Base-by-base conservation (phyloP, 352 stramenopile species). In the Hyaloperonospora brassicae region DNA sequence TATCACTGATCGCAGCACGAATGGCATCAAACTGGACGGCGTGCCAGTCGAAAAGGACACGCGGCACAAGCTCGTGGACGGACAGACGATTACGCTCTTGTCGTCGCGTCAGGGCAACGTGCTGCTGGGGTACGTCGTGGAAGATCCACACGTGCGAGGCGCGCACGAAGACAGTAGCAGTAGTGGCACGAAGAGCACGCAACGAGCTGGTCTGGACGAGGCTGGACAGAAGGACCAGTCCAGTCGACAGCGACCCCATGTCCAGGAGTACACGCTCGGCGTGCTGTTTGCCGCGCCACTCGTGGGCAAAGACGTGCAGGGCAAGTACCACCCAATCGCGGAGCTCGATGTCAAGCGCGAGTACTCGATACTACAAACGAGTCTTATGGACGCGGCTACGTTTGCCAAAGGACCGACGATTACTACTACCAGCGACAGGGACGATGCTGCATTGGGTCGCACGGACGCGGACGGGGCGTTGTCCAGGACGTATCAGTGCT, bases 211-310 rank as follows among this genome's bases (percentile, higher is more conserved):
- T 10, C 23, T 61, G 1, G 48, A 55, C 0, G 67, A 84, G 7
- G 80, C 64, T 5, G 69, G 77, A 22, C 27, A 34, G 27, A 8
- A 4, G 27, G 71, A 86, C 25, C 70, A 69, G 17, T 85, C 75
- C 0, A 17, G 17, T 17, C 75, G 86, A 53, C 64, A 77, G 21
- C 65, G 65, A 10, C 72, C 75, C 1, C 74, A 82, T n/a, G 52
- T 82, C 0, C 75, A 86, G 38, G 73, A 89, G 46, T 83, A 95
- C 48, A 93, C 80, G 8, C 79, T 98, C 7, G 89, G 87, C 14
- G 89, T 98, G n/a, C 59, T 98, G 24, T 98, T 98, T 57, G 96
- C 93, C 3, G 85, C 87, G 1, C 94, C 94, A 3, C 65, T 98
- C 14, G 94, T 97, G 4, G 93, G 88, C 24, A 89, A 89, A 57